A percentile compares a stretch with the other conserved stretches of the same genome.
These are phyloP conservation scores for Tylopilus rubrobrunneus DNA, from an alignment of 768 basidiomycete genomes.

Conservation along the genomic window DNA sequence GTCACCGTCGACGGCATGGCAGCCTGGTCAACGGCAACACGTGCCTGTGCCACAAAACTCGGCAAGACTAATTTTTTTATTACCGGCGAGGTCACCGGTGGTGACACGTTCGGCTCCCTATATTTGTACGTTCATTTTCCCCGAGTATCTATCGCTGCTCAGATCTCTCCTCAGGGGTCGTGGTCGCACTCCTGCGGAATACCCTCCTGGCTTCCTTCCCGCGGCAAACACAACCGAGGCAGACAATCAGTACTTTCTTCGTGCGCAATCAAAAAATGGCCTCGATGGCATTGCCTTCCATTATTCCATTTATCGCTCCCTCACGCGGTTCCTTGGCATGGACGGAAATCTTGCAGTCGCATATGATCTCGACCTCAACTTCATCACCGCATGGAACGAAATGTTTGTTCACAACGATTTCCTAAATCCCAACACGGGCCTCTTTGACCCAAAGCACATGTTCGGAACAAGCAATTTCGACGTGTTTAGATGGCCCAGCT, in stretches of 20 bases:
- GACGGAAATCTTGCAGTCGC: slow-evolving; percentile 92
- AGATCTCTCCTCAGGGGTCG: slow-evolving; percentile 56
- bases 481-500: slow-evolving; percentile 88
- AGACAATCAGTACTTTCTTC: slow-evolving; percentile 76
- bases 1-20: slow-evolving; percentile 80
- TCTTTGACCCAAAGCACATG: slow-evolving; percentile 82
- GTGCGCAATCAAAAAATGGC: slow-evolving; percentile 53
- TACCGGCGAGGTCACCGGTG: slow-evolving; percentile 91
- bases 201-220: slow-evolving; percentile 61
- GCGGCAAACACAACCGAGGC: slow-evolving; percentile 63
- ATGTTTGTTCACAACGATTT: slow-evolving; percentile 90
- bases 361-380: slow-evolving; percentile 79
- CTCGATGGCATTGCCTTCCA: slow-evolving; percentile 88
- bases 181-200: slow-evolving; percentile 74
- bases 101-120: slow-evolving; percentile 82
- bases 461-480: slow-evolving; percentile 94
- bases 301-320: slow-evolving; percentile 86
- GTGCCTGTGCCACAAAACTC: slow-evolving; percentile 65
- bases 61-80: slow-evolving; percentile 90
- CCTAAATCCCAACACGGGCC: slow-evolving; percentile 61
- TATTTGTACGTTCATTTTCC: slow-evolving; percentile 58
- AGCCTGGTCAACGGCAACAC: slow-evolving; percentile 68
- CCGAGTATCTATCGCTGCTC: not conserved
- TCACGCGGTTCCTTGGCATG: slow-evolving; percentile 90
- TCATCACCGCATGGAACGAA: slow-evolving; percentile 87